Percentiles rank a stretch among this genome's conserved stretches.
Conservation (phyloP, 805 yeast species). For the Yamadazyma nakazawae region DNA sequence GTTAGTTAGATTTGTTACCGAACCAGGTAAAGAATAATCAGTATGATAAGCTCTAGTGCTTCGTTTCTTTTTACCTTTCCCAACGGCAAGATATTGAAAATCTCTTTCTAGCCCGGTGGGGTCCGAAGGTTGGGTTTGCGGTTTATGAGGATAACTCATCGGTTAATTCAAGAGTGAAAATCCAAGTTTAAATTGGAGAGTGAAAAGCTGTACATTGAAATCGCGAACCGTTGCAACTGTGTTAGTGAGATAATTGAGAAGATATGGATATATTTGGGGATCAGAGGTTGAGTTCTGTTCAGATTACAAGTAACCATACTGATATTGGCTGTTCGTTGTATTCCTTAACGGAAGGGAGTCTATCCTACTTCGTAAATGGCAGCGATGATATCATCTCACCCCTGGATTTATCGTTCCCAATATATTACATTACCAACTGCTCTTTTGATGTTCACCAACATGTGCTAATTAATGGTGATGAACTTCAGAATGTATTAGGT, state of each 20-base stretch:
- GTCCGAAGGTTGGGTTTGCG: neutral
- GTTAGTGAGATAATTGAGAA: neutral
- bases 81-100: conserved; percentile 1
- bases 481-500: neutral
- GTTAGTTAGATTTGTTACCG: neutral
- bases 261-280: neutral
- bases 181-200: neutral
- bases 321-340: conserved; percentile 32
- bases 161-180: neutral
- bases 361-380: conserved; percentile 13
- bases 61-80: conserved; percentile 21
- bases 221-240: neutral
- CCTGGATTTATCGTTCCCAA: conserved; percentile 26
- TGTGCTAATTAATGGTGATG: neutral
- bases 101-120: neutral
- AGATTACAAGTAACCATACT: neutral
- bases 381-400: neutral
- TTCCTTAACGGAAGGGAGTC: conserved; percentile 31
- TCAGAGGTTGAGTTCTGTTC: neutral
- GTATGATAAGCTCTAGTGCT: conserved; percentile 30
- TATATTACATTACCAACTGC: conserved; percentile 49
- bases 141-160: neutral
- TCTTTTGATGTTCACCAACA: conserved; percentile 11
- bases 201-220: neutral
- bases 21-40: conserved; percentile 15